Conservation (phyloP, 1,139 yeast genomes). For the Candida mesenterica region DNA sequence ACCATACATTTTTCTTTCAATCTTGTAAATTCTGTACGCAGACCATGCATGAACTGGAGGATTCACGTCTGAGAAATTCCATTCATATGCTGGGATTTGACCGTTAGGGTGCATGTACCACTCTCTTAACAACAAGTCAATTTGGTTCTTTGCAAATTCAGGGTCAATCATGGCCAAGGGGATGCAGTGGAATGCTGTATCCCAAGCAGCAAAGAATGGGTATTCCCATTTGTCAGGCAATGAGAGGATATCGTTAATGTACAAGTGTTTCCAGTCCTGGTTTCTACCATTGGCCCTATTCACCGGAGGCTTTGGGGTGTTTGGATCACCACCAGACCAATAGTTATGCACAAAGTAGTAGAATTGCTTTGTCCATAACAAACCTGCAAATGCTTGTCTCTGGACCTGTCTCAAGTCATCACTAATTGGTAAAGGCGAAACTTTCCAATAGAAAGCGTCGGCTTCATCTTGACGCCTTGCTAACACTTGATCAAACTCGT, state of each 20-base stretch:
- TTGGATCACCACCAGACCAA: conserved; percentile 89
- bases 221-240: conserved; percentile 98
- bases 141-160: conserved; percentile 86
- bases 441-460: conserved; percentile 89
- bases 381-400: conserved; percentile 93
- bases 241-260: conserved; percentile 84
- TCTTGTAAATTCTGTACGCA: conserved; percentile 83
- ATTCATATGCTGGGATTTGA: conserved; percentile 96
- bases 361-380: conserved; percentile 93
- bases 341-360: conserved; percentile 84
- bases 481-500: conserved; percentile 70
- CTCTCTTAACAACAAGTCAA: conserved; percentile 84
- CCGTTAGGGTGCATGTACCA: conserved; percentile 99
- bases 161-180: conserved; percentile 96
- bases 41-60: conserved; percentile 99
- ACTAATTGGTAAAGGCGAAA: conserved; percentile 81
- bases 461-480: conserved; percentile 84
- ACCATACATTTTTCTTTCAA: conserved; percentile 86
- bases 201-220: conserved; percentile 98
- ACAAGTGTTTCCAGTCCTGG: conserved; percentile 84
- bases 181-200: conserved; percentile 92
- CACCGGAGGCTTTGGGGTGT: conserved; percentile 72
- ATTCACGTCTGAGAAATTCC: conserved; percentile 95
- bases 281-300: conserved; percentile 84
- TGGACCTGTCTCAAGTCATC: conserved; percentile 83